These are phyloP conservation scores for Secale cereale DNA, from an alignment of 176 grass and related monocot genomes.

Conservation along the genomic window DNA sequence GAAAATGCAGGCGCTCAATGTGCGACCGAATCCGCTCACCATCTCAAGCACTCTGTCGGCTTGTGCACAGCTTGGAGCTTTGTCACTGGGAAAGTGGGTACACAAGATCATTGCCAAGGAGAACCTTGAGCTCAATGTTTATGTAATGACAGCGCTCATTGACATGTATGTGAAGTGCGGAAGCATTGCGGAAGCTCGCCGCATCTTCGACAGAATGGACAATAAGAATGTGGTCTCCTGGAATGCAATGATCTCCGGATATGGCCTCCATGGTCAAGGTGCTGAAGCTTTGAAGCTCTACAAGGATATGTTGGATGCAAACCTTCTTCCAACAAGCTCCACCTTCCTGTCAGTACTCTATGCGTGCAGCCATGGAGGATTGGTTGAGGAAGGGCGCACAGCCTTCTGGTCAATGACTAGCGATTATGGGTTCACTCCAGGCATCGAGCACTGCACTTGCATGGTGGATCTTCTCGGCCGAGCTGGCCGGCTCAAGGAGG, in stretches of 20 bases:
- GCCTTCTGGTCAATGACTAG: conserved; percentile 58
- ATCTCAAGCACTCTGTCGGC: conserved; percentile 63
- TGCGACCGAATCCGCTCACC: conserved; percentile 69
- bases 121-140: conserved; percentile 50
- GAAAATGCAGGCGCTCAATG: conserved; percentile 57
- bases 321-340: conserved; percentile 52
- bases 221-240: conserved; percentile 70
- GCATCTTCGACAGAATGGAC: conserved; percentile 63
- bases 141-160: conserved; percentile 61
- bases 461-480: conserved; percentile 90
- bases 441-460: conserved; percentile 75
- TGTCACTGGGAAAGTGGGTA: conserved; percentile 78
- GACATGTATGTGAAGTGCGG: conserved; percentile 85
- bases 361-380: conserved; percentile 74
- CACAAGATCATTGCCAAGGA: conserved; percentile 56
- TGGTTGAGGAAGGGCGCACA: conserved; percentile 57
- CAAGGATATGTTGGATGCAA: conserved; percentile 45
- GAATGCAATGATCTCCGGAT: conserved; percentile 85
- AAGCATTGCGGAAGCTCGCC: conserved; percentile 63
- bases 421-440: conserved; percentile 39
- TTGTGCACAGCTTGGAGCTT: conserved; percentile 73
- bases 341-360: conserved; percentile 76
- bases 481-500: conserved; percentile 62
- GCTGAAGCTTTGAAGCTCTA: conserved; percentile 67
- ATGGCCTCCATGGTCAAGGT: conserved; percentile 76